Base-by-base conservation (phyloP, 2,329 filamentous ascomycete genomes). In the Chaetomium olivaceum region DNA sequence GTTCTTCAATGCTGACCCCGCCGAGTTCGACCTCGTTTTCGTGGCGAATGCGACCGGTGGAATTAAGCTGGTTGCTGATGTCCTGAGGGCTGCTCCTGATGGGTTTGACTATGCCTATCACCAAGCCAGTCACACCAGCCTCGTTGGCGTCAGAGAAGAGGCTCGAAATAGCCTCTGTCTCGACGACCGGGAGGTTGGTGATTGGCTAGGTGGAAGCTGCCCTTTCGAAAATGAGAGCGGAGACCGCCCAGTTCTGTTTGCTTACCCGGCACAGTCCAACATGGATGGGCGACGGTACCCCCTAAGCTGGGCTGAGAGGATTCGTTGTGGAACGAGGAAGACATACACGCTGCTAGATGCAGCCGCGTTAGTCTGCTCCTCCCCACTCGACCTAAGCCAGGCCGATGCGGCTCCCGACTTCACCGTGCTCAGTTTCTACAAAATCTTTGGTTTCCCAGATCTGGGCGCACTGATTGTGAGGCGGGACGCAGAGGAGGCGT, bases 371-470 rank as follows among this genome's bases (percentile, higher is more conserved):
- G 89, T 88, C 11, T 89, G 92, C 8, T 97, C 93, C 0, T 87
- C 91, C 4, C 87, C 87, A 0, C 80, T 98, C 7, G 86, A 96
- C 73, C 80, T 98, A 2, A 81, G 86, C 63, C 79, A 91, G 70
- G 71, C 82, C 0, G 79, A 81, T 0, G 74, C 78, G 0, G 87
- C 90, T 0, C 91, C 94, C 1, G 94, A 98, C 75, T 98, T 98
- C 70, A 89, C 87, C 0, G 90, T 92, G 0, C 74, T 98, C 51
- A 97, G 93, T 76, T 88, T 98, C 69, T 96, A 97, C 80, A 99
- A 98, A 76, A 93, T 97, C n/a, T 98, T 98, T 76, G 94, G 95
- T 1, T 97, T 97, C 70, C 94, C 94, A 0, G 92, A 98, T 74
- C 81, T 98, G 1, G 94, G 94, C 1, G 93, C 89, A 1, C 79